Conservation (phyloP, 2,329 filamentous ascomycete genomes). For the Zasmidium cellare region DNA sequence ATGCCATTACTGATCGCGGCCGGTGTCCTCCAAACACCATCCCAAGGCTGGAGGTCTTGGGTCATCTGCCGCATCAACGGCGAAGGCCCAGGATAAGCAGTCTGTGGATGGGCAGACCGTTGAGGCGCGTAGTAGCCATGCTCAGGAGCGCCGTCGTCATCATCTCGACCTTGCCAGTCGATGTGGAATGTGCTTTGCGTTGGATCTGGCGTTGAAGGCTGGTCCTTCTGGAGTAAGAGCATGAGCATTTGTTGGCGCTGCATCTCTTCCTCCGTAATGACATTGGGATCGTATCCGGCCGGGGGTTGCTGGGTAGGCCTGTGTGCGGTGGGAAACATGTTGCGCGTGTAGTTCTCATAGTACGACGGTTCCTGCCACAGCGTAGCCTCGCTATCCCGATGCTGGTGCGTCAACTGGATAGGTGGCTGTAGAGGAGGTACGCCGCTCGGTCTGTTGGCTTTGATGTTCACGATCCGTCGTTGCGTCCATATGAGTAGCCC, state of each 20-base stretch:
- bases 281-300: constrained; percentile 32
- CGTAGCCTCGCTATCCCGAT: constrained; percentile 16
- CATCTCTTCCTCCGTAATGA: constrained; percentile 49
- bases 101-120: constrained; percentile 15
- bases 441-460: constrained; percentile 1
- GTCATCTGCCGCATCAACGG: constrained; percentile 22
- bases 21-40: constrained; percentile 32
- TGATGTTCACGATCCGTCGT: constrained; percentile 39
- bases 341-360: constrained; percentile 47
- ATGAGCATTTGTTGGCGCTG: constrained; percentile 54
- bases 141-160: constrained; percentile 25
- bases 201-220: constrained; percentile 33
- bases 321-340: constrained; percentile 46
- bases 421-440: constrained; percentile 18
- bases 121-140: constrained; percentile 31
- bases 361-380: constrained; percentile 39
- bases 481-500: constrained; percentile 45
- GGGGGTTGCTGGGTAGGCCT: constrained; percentile 19
- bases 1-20: constrained; percentile 4
- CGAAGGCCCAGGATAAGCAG: constrained; percentile 18
- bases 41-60: constrained; percentile 30
- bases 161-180: constrained; percentile 34
- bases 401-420: constrained; percentile 10
- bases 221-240: constrained; percentile 39
- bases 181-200: constrained; percentile 46